phyloP scores from a whole-genome alignment of 345 rosid species.

The Populus tremula region DNA sequence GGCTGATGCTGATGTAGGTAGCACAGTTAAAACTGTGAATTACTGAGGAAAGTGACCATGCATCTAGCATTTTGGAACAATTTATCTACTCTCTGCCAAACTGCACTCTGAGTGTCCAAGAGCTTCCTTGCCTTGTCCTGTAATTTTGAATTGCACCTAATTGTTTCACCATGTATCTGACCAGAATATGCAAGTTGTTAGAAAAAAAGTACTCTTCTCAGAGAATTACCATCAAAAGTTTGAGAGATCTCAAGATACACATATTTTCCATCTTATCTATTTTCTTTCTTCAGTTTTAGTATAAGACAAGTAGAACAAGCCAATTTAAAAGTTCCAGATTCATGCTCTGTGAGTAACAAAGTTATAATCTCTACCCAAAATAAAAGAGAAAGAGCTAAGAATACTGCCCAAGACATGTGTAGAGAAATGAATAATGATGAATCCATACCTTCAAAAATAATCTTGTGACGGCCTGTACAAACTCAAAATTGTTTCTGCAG shows the following conservation, averaged over 20 bases:
- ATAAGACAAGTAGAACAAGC: not conserved
- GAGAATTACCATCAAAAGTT: not conserved
- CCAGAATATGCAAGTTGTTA: slow-evolving; percentile 5
- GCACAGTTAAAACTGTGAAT: slow-evolving; percentile 64
- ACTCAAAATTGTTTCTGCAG: slow-evolving; percentile 76
- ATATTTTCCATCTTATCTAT: not conserved
- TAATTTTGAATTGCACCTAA: slow-evolving; percentile 56
- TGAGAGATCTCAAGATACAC: not conserved
- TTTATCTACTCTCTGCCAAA: slow-evolving; percentile 83
- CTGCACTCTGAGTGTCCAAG: slow-evolving; percentile 59
- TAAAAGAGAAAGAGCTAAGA: not conserved
- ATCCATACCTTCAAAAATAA: slow-evolving; percentile 78
- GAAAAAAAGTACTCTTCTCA: too few relatives aligned
- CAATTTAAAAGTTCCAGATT: not conserved
- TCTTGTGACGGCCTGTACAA: slow-evolving; percentile 76
- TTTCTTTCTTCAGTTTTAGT: not conserved
- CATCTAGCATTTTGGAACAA: slow-evolving; percentile 87
- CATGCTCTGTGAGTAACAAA: not conserved
- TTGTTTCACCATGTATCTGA: slow-evolving; percentile 90
- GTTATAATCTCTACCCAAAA: not conserved
- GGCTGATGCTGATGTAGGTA: not conserved
- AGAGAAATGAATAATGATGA: not conserved
- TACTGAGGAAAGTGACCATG: slow-evolving; percentile 85
- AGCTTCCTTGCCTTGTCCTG: slow-evolving; percentile 73
- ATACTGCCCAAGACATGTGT: not conserved